Base-by-base conservation (phyloP, 805 yeast genomes). In the Priceomyces medius region DNA sequence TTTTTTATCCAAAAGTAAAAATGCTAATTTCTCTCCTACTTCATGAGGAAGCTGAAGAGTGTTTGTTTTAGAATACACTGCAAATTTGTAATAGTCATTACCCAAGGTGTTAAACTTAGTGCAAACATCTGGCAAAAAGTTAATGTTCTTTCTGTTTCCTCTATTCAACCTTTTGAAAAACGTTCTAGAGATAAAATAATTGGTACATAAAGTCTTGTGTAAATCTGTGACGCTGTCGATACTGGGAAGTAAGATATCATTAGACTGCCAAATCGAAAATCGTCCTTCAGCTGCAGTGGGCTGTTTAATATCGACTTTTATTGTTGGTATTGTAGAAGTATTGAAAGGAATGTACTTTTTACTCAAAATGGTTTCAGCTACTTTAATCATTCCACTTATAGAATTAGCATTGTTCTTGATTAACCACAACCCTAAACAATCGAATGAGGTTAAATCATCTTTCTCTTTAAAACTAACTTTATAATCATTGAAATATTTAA, bases 21-120 rank as follows among this genome's bases (percentile, higher is more conserved):
- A 10, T 7, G 38, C 17, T 7, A 46, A 20, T 32, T 38, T 24
- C 27, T 43, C 41, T 20, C 42, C 13, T 13, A 41, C 26, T 20
- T 41, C 27, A 20, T 23, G 20, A 12, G 14, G 17, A 23, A 36
- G n/a, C 7, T 42, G 16, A 3, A 26, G 29, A 10, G 16, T n/a
- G 35, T 21, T 26, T 16, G 38, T 26, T 24, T 35, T 37, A 24
- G 40, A 31, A 21, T 37, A 19, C 2, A 51, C 40, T 24, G 38
- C 20, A 31, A 28, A 46, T 19, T 42, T 41, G 46, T 50, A 53
- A 35, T 41, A 51, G 17, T 43, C 46, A 19, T 43, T 46, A 8
- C 56, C 57, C 17, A 49, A 28, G 2, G 55, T 38, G 14, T 50
- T 50, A 29, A 40, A 37, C 36, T 45, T 51, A 17, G 57, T 50